A percentile compares a stretch with the other conserved stretches of the same genome.
phyloP scores from a whole-genome alignment of 176 grass and related monocot genomes.

The Oryza brachyantha region DNA sequence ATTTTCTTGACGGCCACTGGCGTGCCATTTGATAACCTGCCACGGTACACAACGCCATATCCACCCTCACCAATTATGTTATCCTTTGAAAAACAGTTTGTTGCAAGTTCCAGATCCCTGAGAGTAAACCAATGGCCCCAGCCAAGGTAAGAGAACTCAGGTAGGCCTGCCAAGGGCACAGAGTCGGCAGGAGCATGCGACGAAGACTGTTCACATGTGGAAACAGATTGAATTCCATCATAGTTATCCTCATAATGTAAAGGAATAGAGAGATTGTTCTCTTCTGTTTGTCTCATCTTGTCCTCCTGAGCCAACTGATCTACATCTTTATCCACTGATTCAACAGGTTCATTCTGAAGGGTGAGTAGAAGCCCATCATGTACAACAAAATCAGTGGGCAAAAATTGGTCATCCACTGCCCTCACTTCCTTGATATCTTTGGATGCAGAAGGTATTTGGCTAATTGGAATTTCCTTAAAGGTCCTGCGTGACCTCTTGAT shows the following conservation, averaged over 20 bases:
- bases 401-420: slow-evolving; percentile 50
- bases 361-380: slow-evolving; percentile 59
- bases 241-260: slow-evolving; percentile 30
- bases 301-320: slow-evolving; percentile 48
- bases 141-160: slow-evolving; percentile 87
- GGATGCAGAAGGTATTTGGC: slow-evolving; percentile 64
- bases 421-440: slow-evolving; percentile 96
- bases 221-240: slow-evolving; percentile 49
- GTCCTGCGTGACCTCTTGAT: slow-evolving; percentile 43
- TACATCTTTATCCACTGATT: slow-evolving; percentile 53
- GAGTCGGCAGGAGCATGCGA: slow-evolving; percentile 28
- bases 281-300: slow-evolving; percentile 48
- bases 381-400: slow-evolving; percentile 53
- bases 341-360: slow-evolving; percentile 47
- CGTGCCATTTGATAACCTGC: slow-evolving; percentile 77
- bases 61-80: slow-evolving; percentile 89
- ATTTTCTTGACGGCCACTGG: slow-evolving; percentile 88
- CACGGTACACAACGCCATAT: slow-evolving; percentile 87
- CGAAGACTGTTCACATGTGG: slow-evolving; percentile 41
- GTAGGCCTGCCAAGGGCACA: slow-evolving; percentile 61
- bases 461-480: slow-evolving; percentile 51
- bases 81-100: slow-evolving; percentile 81
- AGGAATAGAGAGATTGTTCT: slow-evolving; percentile 50
- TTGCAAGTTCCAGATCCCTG: slow-evolving; percentile 85
- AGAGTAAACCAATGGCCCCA: slow-evolving; percentile 98